Evolutionary conservation across 2,329 filamentous ascomycete genomes (phyloP).

Genomic region (Pseudogymnoascus sp.): DNA sequence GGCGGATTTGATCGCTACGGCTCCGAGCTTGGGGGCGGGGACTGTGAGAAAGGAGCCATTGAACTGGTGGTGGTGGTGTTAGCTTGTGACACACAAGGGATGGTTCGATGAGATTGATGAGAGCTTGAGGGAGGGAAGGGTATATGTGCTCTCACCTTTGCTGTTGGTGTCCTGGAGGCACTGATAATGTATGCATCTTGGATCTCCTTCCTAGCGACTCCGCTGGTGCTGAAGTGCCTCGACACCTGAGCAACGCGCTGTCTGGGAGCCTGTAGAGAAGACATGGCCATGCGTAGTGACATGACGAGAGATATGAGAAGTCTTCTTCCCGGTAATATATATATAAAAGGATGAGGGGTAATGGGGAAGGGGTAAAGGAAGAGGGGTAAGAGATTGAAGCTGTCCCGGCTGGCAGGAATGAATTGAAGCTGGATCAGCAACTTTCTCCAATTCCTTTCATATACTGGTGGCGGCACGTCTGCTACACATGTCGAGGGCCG

Average conservation of each 20-base stretch:
- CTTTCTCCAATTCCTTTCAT: conserved; percentile 7
- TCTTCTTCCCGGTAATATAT: neutral
- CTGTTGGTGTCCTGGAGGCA: conserved; percentile 80
- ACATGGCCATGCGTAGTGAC: conserved; percentile 23
- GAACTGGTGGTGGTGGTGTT: conserved; percentile 55
- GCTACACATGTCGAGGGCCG: neutral
- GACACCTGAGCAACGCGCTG: conserved; percentile 39
- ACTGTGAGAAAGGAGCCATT: conserved; percentile 84
- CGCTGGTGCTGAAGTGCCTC: conserved; percentile 43
- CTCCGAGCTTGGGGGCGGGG: conserved; percentile 78
- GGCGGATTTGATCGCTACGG: conserved; percentile 85
- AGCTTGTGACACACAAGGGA: neutral
- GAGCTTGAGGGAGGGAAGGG: conserved; percentile 11
- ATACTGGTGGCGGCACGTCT: neutral
- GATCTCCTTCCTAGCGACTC: conserved; percentile 52
- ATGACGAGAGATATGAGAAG: conserved; percentile 20
- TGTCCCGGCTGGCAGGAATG: neutral
- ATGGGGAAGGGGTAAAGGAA: neutral
- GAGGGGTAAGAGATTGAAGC: neutral
- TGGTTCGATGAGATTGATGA: neutral
- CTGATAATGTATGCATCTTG: conserved; percentile 92
- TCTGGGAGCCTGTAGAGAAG: conserved; percentile 18
- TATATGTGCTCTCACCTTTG: conserved; percentile 56
- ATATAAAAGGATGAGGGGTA: neutral
- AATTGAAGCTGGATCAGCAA: neutral